phyloP scores from a whole-genome alignment of 2,329 filamentous ascomycete genomes.

The Colletotrichum sp. region DNA sequence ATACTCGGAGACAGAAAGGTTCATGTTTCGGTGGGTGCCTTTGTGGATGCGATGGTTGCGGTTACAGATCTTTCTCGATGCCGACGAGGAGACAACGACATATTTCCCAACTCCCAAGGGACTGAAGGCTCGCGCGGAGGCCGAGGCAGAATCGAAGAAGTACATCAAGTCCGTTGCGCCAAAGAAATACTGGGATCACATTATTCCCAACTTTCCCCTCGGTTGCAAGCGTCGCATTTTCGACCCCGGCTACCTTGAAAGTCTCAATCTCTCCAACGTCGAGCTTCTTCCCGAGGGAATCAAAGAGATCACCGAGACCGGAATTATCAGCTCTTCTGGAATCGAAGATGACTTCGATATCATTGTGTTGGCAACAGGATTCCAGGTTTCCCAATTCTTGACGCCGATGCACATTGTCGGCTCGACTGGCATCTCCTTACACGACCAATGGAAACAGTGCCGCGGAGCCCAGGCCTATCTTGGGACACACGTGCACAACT shows the following conservation, averaged over 20 bases:
- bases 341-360: slow-evolving; percentile 26
- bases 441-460: slow-evolving; percentile 28
- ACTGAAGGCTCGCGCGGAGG: slow-evolving; percentile 10
- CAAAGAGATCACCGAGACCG: slow-evolving; percentile 27
- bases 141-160: slow-evolving; percentile 4
- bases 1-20: slow-evolving; percentile 20
- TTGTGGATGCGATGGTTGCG: slow-evolving; percentile 23
- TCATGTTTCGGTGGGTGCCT: slow-evolving; percentile 26
- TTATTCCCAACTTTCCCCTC: slow-evolving; percentile 35
- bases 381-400: slow-evolving; percentile 28
- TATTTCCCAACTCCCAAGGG: slow-evolving; percentile 19
- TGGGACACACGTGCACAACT: slow-evolving; percentile 32
- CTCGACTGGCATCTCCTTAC: slow-evolving; percentile 21
- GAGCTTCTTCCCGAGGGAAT: slow-evolving; percentile 30
- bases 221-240: slow-evolving; percentile 40
- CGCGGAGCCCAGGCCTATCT: slow-evolving; percentile 31
- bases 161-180: slow-evolving; percentile 33
- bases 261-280: slow-evolving; percentile 32
- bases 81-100: slow-evolving; percentile 23
- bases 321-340: slow-evolving; percentile 26
- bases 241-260: slow-evolving; percentile 35
- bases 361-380: slow-evolving; percentile 32
- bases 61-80: slow-evolving; percentile 25
- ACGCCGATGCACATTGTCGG: slow-evolving; percentile 31
- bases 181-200: slow-evolving; percentile 29